These are phyloP conservation scores for Calonectria naviculata DNA, from an alignment of 2,329 filamentous ascomycete species.

Conservation along the genomic window DNA sequence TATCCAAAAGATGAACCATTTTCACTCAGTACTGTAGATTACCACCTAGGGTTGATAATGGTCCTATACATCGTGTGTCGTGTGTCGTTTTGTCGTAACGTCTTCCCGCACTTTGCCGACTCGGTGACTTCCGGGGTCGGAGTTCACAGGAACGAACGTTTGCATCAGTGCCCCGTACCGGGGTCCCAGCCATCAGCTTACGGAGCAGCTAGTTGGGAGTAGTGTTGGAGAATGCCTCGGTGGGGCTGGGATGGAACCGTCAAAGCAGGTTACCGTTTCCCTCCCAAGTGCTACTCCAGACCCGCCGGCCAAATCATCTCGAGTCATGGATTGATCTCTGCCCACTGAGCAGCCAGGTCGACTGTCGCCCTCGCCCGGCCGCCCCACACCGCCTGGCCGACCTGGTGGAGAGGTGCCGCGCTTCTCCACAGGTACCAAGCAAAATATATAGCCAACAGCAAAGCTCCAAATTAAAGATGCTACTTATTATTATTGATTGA, in stretches of 20 bases:
- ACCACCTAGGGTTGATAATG: no score
- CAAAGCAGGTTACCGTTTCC: not conserved
- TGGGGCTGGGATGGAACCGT: not conserved
- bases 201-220: no score
- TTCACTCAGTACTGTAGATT: not conserved
- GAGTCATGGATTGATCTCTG: slow-evolving; percentile 3
- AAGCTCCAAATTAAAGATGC: no score
- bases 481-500: no score
- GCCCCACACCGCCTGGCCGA: slow-evolving; percentile 16
- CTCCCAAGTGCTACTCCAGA: not conserved
- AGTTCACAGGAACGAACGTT: not conserved
- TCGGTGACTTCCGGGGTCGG: slow-evolving; percentile 3
- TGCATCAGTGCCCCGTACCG: not conserved
- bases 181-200: not conserved
- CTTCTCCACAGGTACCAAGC: no score
- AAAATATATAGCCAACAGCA: no score
- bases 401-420: not conserved
- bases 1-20: no score
- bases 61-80: not conserved
- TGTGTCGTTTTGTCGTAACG: not conserved
- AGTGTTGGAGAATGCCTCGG: not conserved
- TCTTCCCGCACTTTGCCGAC: not conserved
- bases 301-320: not conserved
- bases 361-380: slow-evolving; percentile 18
- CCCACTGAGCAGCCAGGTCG: slow-evolving; percentile 9